Evolutionary conservation across 352 stramenopile species (phyloP).

Genomic region (Pythium guiyangense): DNA sequence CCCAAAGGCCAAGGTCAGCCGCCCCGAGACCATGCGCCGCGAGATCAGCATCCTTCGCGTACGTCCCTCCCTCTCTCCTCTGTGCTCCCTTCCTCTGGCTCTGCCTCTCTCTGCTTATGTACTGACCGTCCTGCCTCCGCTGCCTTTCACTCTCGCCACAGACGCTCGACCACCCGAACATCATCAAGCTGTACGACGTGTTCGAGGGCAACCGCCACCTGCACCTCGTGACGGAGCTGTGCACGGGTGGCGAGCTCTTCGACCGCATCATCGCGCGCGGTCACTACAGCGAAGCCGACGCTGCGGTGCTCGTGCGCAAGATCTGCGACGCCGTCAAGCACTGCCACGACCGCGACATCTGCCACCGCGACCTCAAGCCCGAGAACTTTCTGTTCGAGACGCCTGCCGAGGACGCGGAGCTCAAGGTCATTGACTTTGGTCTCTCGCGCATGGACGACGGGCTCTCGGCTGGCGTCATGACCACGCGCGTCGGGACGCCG

Average conservation of each 20-base stretch:
- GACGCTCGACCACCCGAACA: constrained; percentile 94
- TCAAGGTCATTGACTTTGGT: constrained; percentile 99
- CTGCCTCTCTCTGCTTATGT: background rate
- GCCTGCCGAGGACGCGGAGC: constrained; percentile 82
- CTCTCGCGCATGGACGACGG: constrained; percentile 91
- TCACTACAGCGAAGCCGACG: constrained; percentile 97
- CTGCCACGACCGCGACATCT: constrained; percentile 97
- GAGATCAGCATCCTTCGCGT: constrained; percentile 90
- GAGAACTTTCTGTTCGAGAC: constrained; percentile 96
- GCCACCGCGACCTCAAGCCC: constrained; percentile 97
- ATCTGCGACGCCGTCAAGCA: constrained; percentile 96
- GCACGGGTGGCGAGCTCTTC: constrained; percentile 96
- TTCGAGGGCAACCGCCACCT: constrained; percentile 97
- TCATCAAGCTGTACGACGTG: constrained; percentile 97
- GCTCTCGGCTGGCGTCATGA: constrained; percentile 82
- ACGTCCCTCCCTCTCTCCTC: constrained; percentile 9
- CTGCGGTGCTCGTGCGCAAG: constrained; percentile 93
- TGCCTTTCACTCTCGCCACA: constrained; percentile 8
- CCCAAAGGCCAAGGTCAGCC: constrained; percentile 94
- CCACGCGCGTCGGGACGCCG: constrained; percentile 95
- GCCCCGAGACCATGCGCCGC: constrained; percentile 94
- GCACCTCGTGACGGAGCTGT: constrained; percentile 97
- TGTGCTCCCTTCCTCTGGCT: background rate
- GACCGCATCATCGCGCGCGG: constrained; percentile 88
- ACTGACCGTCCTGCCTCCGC: too few relatives aligned